Evolutionary conservation across 2,329 filamentous ascomycete genomes (phyloP).

Genomic region (Rosellinia necatrix): DNA sequence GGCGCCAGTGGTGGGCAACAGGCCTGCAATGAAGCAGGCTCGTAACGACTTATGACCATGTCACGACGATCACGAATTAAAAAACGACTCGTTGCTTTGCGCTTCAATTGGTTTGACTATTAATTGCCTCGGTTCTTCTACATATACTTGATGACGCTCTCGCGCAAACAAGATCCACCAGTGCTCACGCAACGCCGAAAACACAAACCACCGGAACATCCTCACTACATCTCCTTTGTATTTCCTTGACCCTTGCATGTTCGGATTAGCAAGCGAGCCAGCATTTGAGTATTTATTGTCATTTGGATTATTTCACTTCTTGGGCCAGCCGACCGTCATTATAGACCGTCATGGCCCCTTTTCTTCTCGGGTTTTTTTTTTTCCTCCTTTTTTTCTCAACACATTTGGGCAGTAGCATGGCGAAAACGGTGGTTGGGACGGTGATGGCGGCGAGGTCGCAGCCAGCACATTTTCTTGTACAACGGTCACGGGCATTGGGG

Average conservation of each 20-base stretch:
- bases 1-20: slow-evolving; percentile 49
- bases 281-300: slow-evolving; percentile 40
- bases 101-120: slow-evolving; percentile 9
- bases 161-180: slow-evolving; percentile 42
- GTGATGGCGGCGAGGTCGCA: slow-evolving; percentile 31
- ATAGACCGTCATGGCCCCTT: neutral
- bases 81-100: slow-evolving; percentile 24
- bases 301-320: slow-evolving; percentile 26
- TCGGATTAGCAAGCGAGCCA: slow-evolving; percentile 45
- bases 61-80: slow-evolving; percentile 42
- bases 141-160: slow-evolving; percentile 42
- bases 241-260: slow-evolving; percentile 40
- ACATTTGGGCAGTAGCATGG: slow-evolving; percentile 39
- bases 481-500: slow-evolving; percentile 37
- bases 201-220: too few relatives aligned
- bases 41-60: slow-evolving; percentile 46
- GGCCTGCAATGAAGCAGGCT: slow-evolving; percentile 50
- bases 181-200: slow-evolving; percentile 43
- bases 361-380: too few relatives aligned
- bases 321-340: slow-evolving; percentile 1
- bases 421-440: slow-evolving; percentile 40
- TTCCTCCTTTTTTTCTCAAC: slow-evolving; percentile 26
- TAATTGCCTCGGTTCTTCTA: slow-evolving; percentile 39
- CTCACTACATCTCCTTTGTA: slow-evolving; percentile 38
- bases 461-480: slow-evolving; percentile 40